A percentile compares a stretch with the other conserved stretches of the same genome.
Conservation (phyloP, 176 grass and related monocot species). For the Eleusine coracana region DNA sequence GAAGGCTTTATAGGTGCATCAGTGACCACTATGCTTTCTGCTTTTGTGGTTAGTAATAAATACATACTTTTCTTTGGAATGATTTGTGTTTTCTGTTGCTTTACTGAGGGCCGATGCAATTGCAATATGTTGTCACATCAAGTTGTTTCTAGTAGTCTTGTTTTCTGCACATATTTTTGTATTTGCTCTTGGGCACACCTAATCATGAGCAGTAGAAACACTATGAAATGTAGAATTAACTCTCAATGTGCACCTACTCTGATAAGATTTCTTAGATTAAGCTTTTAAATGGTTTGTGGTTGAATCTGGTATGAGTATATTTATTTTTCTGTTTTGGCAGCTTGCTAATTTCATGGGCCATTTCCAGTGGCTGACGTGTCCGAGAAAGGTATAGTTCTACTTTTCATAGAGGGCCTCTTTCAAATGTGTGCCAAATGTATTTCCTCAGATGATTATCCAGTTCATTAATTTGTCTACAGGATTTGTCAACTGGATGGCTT, state of each 20-base stretch:
- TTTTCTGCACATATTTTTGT: background rate
- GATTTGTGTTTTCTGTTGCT: background rate
- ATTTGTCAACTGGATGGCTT: constrained; percentile 84
- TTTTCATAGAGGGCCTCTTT: background rate
- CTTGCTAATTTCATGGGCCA: constrained; percentile 82
- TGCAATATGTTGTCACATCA: constrained; percentile 1
- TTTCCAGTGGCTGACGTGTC: constrained; percentile 85
- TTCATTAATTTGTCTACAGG: constrained; percentile 39
- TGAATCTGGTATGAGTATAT: background rate
- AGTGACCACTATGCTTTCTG: constrained; percentile 77
- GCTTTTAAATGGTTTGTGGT: background rate
- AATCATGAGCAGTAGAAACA: background rate
- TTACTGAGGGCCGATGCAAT: background rate
- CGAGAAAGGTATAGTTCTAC: constrained; percentile 66
- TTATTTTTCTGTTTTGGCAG: constrained; percentile 49
- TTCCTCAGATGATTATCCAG: constrained; percentile 13
- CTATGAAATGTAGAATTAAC: background rate
- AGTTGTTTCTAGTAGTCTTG: background rate
- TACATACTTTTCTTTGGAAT: constrained; percentile 25
- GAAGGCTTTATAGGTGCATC: constrained; percentile 93
- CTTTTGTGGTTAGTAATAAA: constrained; percentile 73
- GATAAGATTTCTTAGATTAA: background rate
- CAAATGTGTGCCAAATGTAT: constrained; percentile 8
- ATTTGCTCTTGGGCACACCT: background rate
- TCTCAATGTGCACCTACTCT: background rate